Evolutionary conservation across 345 rosid species (phyloP).

Genomic region (Citrus mangshanensis): DNA sequence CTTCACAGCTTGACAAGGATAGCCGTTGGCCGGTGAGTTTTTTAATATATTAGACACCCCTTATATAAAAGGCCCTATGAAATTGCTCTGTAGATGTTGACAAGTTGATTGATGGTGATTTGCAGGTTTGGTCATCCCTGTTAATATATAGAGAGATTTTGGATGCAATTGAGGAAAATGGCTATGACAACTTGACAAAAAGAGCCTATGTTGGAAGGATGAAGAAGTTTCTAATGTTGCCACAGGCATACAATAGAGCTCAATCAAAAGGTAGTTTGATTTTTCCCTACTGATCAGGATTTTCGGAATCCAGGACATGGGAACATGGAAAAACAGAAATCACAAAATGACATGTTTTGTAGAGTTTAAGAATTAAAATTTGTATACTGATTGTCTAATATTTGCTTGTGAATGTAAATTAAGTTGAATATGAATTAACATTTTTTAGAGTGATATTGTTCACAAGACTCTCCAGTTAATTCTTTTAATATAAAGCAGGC

Average conservation of each 20-base stretch:
- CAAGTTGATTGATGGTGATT: not conserved
- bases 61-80: too few relatives aligned
- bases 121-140: slow-evolving; percentile 64
- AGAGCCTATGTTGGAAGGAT: slow-evolving; percentile 50
- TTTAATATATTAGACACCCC: not conserved
- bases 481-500: too few relatives aligned
- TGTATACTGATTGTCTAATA: not conserved
- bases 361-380: not conserved
- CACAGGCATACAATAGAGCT: slow-evolving; percentile 45
- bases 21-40: slow-evolving; percentile 65
- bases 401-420: not conserved
- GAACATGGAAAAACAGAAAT: not conserved
- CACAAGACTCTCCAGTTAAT: too few relatives aligned
- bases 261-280: slow-evolving; percentile 18
- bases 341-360: not conserved
- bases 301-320: not conserved
- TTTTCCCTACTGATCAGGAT: not conserved
- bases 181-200: slow-evolving; percentile 52
- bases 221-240: slow-evolving; percentile 46
- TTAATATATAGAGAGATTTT: slow-evolving; percentile 44
- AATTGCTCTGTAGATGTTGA: not conserved
- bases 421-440: too few relatives aligned
- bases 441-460: too few relatives aligned
- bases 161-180: slow-evolving; percentile 59
- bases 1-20: slow-evolving; percentile 52